Percentiles rank a stretch among this genome's conserved stretches.
Evolutionary conservation across 306 rosid genomes (phyloP).

Genomic region (Delonix regia): DNA sequence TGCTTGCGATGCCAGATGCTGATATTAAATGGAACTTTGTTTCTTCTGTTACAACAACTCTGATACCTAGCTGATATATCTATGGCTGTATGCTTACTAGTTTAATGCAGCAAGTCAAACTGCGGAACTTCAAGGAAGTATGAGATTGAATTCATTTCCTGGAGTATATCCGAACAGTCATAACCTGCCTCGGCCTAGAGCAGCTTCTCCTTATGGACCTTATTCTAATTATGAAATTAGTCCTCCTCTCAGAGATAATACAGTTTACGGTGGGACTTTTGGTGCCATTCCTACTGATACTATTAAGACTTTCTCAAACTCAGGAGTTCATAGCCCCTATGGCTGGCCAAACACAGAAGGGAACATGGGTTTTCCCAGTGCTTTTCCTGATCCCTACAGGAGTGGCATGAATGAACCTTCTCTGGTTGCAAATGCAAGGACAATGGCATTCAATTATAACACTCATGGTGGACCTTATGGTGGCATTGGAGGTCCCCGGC

Average conservation of each 20-base stretch:
- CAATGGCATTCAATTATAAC: constrained; percentile 5
- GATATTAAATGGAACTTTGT: not conserved
- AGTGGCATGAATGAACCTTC: constrained; percentile 32
- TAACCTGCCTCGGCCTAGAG: constrained; percentile 29
- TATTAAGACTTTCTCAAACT: constrained; percentile 9
- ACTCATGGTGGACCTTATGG: constrained; percentile 16
- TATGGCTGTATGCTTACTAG: constrained; percentile 31
- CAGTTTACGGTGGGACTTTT: constrained; percentile 26
- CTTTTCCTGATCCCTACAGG: constrained; percentile 29
- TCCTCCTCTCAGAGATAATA: constrained; percentile 29
- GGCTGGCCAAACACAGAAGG: constrained; percentile 7
- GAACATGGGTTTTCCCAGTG: constrained; percentile 5
- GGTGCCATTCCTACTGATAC: constrained; percentile 13
- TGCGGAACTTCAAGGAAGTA: constrained; percentile 25
- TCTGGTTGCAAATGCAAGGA: constrained; percentile 25
- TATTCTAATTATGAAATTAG: constrained; percentile 21
- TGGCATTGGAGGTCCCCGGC: constrained; percentile 23
- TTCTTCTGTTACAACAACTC: not conserved
- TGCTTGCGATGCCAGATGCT: not conserved
- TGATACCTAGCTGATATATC: constrained; percentile 1
- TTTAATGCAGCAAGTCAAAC: constrained; percentile 9
- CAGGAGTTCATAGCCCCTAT: constrained; percentile 26
- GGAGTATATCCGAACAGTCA: constrained; percentile 40
- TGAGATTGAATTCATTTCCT: constrained; percentile 20
- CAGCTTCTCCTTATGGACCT: constrained; percentile 25